Percentiles rank a stretch among this genome's conserved stretches.
phyloP scores from a whole-genome alignment of 179 eudicot genomes.

The Kewa caespitosa region DNA sequence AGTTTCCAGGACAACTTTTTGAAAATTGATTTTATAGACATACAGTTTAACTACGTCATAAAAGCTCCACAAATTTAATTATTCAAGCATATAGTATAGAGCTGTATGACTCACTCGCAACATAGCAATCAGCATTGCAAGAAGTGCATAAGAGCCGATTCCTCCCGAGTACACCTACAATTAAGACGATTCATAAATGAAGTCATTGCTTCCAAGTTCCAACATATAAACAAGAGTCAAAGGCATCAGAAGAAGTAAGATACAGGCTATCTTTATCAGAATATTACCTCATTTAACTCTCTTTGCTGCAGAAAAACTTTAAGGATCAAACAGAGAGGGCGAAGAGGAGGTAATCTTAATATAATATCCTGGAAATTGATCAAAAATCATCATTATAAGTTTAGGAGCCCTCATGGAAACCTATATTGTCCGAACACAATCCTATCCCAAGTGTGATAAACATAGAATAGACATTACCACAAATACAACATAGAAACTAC shows the following conservation, averaged over 20 bases:
- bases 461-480: neutral
- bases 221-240: neutral
- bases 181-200: neutral
- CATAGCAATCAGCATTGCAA: conserved; percentile 93
- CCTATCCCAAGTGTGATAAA: too few relatives aligned
- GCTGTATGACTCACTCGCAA: conserved; percentile 56
- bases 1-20: neutral
- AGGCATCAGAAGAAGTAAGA: neutral
- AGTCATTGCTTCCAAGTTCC: neutral
- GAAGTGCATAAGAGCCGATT: conserved; percentile 93
- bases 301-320: conserved; percentile 91
- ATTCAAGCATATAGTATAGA: neutral
- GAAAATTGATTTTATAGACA: neutral
- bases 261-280: too few relatives aligned
- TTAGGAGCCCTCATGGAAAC: too few relatives aligned
- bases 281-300: conserved; percentile 77
- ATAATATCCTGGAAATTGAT: conserved; percentile 58
- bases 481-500: neutral
- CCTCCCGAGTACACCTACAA: conserved; percentile 89
- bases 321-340: conserved; percentile 83
- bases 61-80: neutral
- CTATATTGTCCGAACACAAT: neutral
- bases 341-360: conserved; percentile 67
- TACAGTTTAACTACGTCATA: neutral
- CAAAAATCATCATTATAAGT: neutral